Base-by-base conservation (phyloP, 768 basidiomycete genomes). In the Cystobasidium ongulense region DNA sequence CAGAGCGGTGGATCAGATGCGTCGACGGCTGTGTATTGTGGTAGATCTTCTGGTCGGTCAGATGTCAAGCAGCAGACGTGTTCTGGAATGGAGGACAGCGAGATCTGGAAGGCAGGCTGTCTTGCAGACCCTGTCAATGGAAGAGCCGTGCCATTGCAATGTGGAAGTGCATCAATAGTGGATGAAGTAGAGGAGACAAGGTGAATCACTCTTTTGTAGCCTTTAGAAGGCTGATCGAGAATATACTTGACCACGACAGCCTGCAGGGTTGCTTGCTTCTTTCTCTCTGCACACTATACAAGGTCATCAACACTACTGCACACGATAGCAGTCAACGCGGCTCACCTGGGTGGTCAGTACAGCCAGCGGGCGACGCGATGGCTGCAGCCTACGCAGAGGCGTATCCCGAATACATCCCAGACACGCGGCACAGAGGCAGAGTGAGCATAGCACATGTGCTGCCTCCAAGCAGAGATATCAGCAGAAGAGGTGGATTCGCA, bases 401-500 rank as follows among this genome's bases (percentile, higher is more conserved):
- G 29, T 67, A 67, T 41, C 41, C 65, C 36, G 71, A 73, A 25
- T 63, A 36, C 61, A 59, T 52, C 46, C 66, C 71, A 39, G 74
- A 52, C 39, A 66, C 53, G 31, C 68, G 68, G 11, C 68, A 71
- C 21, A 11, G 68, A 52, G 68, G 68, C 5, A 23, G 68, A 36
- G 68, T 71, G 4, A 57, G 52, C 31, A 71, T 71, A 8, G 68
- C 68, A n/a, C 68, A 71, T 53, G 74, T 39, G 21, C 57, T 57
- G 33, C 74, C 59, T 46, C 66, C 39, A 23, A 62, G 35, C 61
- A 54, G 54, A n/a, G 31, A 41, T 38, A 35, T 43, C 53, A 54
- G 33, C 33, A 33, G 61, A 17, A 50, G 41, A 0, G 61, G 59
- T 27, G 68, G 76, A 1, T 68, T 80, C 13, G 77, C 79, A 13